A percentile compares a stretch with the other conserved stretches of the same genome.
These are phyloP conservation scores for Solanum hybrid DNA, from an alignment of 305 asterid species.

Conservation along the genomic window DNA sequence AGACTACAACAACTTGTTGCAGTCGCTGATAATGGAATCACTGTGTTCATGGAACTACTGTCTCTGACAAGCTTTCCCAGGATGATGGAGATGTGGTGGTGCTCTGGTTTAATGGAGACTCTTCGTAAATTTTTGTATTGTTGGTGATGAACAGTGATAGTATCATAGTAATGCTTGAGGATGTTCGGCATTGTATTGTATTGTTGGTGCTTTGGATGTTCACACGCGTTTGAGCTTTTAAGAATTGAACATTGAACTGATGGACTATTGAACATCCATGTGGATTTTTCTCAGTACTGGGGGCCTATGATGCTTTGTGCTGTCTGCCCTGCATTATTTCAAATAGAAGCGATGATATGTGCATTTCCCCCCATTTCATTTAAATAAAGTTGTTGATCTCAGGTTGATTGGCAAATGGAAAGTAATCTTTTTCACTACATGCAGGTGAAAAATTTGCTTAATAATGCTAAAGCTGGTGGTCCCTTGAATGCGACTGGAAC, in stretches of 20 bases:
- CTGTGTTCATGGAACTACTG: not conserved
- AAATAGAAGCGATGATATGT: not conserved
- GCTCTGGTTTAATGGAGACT: not conserved
- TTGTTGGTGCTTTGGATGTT: not conserved
- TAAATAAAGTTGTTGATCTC: not conserved
- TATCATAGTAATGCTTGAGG: not conserved
- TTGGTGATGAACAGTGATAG: not conserved
- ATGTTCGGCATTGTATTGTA: not conserved
- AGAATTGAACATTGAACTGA: not conserved
- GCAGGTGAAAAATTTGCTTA: slow-evolving; percentile 85
- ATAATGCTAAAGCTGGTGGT: slow-evolving; percentile 71
- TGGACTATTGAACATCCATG: not conserved
- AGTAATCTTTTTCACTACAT: not conserved
- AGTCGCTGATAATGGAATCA: not conserved
- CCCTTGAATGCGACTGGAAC: slow-evolving; percentile 55
- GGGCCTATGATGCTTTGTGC: not conserved
- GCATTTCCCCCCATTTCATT: not conserved
- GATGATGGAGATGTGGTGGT: not conserved
- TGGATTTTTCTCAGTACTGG: not conserved
- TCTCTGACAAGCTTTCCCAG: not conserved
- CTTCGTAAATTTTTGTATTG: not conserved
- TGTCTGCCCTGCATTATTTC: not conserved
- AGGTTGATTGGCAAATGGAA: not conserved
- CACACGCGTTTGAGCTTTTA: not conserved
- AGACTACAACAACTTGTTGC: not conserved